Evolutionary conservation across 2,329 filamentous ascomycete species (phyloP), one percentile per base, ranked within the genome.

Genomic region (Chaetomiaceae sp.): DNA sequence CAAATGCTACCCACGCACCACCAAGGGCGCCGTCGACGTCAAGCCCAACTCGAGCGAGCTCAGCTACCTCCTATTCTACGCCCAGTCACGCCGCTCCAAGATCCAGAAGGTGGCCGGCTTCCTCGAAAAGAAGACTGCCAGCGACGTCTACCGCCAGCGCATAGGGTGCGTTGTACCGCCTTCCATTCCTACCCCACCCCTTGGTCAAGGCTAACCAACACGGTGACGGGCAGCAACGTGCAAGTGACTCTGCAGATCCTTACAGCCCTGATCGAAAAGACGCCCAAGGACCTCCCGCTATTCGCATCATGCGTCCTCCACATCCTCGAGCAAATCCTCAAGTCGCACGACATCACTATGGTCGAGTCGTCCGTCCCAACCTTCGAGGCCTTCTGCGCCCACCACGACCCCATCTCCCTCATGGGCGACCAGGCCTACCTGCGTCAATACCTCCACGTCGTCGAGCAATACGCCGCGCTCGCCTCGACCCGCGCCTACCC

Each of bases 31-130:
- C 52, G 85, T 90, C 63, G 88, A 95, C 61, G 88, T 95, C 62
- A 94, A 91, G 69, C 90, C 93, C 36, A 97, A 97, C 68, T 88
- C 88, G 56, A 95, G 88, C 69, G 93, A 98, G 73, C 80, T 98
- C 53, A 95, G 88, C 68, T 97, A 97, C 65, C 79, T 98, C 55
- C 81, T 97, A 45, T 97, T 95, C 76, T 97, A 98, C 73, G 89
- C 88, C 51, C 94, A 87, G 63, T 95, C 90, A 58, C 87, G 91
- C 50, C 83, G 88, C 55, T 91, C 87, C 68, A 98, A 97, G 75
- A 82, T 97, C 58, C 88, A 93, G 62, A 98, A 98, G 70, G 90
- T 98, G 56, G 89, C 88, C 65, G 83, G 82, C 58, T 98, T 96
- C 63, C 76, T 98, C 55, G 90, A 97, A 71, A 94, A 91, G 74